A percentile compares a stretch with the other conserved stretches of the same genome.
phyloP scores from a whole-genome alignment of 176 grass and related monocot genomes.

The Chloris gayana region DNA sequence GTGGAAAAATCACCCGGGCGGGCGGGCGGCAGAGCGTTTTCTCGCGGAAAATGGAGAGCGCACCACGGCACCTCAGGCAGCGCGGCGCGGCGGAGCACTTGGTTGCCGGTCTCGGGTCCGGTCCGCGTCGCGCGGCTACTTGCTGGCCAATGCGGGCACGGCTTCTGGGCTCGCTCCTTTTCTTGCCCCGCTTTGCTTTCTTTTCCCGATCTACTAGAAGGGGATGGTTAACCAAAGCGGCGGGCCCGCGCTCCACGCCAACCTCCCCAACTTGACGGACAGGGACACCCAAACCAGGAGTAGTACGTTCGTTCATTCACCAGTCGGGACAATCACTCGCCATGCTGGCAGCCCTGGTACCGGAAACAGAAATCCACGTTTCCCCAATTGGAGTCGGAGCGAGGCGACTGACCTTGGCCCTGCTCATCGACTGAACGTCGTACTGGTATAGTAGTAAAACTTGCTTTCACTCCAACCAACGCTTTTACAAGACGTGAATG shows the following conservation, averaged over 20 bases:
- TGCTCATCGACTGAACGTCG: background rate
- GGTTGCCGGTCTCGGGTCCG: background rate
- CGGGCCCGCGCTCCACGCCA: slow-evolving; percentile 27
- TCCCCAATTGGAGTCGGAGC: background rate
- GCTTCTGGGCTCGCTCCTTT: background rate
- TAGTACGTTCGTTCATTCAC: slow-evolving; percentile 25
- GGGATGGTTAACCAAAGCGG: slow-evolving; percentile 18
- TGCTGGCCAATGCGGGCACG: slow-evolving; percentile 42
- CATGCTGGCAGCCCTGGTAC: background rate
- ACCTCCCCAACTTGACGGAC: slow-evolving; percentile 15
- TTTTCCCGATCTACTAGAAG: slow-evolving; percentile 24
- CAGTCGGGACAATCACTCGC: slow-evolving; percentile 28
- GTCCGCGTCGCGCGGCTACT: slow-evolving; percentile 21
- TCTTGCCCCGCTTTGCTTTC: slow-evolving; percentile 17
- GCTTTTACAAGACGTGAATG: background rate
- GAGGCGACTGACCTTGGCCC: too few relatives aligned
- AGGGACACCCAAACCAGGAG: slow-evolving; percentile 8
- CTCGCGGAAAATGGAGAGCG: background rate
- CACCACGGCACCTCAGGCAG: too few relatives aligned
- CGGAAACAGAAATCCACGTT: background rate
- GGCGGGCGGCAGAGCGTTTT: slow-evolving; percentile 1
- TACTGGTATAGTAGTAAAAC: too few relatives aligned
- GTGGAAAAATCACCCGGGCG: background rate
- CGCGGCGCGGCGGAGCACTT: too few relatives aligned
- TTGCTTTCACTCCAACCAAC: background rate